Evolutionary conservation across 371 early-diverging fungal species (phyloP).

Genomic region (Actinomortierella wolfii): DNA sequence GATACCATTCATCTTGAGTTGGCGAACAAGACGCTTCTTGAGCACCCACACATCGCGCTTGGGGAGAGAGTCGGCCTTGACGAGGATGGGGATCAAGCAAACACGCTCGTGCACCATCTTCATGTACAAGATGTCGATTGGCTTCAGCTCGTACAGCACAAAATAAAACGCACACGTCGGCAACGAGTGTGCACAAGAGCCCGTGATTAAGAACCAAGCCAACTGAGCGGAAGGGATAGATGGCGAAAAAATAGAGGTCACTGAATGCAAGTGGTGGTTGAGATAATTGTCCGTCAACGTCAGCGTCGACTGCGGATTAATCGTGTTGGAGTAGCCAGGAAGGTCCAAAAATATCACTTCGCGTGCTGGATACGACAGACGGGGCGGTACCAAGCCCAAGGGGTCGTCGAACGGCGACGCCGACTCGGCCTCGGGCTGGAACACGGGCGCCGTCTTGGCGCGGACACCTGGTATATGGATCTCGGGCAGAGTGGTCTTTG

Average conservation of each 20-base stretch:
- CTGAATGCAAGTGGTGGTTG: slow-evolving; percentile 32
- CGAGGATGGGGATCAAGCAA: slow-evolving; percentile 27
- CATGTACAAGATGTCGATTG: slow-evolving; percentile 40
- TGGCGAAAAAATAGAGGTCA: slow-evolving; percentile 34
- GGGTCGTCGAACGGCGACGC: slow-evolving; percentile 17
- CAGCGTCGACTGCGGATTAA: slow-evolving; percentile 23
- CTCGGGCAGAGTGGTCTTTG: slow-evolving; percentile 3
- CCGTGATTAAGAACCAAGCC: slow-evolving; percentile 39
- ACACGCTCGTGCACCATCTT: slow-evolving; percentile 43
- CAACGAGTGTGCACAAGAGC: slow-evolving; percentile 27
- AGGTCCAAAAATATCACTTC: slow-evolving; percentile 24
- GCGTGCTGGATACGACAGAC: slow-evolving; percentile 14
- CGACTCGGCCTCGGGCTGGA: slow-evolving; percentile 2
- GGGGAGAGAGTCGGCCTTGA: slow-evolving; percentile 37
- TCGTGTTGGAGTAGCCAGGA: slow-evolving; percentile 34
- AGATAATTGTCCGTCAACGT: slow-evolving; percentile 35
- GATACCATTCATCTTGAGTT: slow-evolving; percentile 36
- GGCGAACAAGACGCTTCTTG: slow-evolving; percentile 35
- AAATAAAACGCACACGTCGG: slow-evolving; percentile 42
- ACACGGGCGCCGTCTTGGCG: slow-evolving; percentile 17
- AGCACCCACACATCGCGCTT: slow-evolving; percentile 34
- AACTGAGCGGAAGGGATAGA: slow-evolving; percentile 32
- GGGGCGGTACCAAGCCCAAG: slow-evolving; percentile 21
- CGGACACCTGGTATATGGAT: slow-evolving; percentile 15
- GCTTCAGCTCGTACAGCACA: slow-evolving; percentile 41